Evolutionary conservation across 2,329 filamentous ascomycete species (phyloP), one percentile per base, ranked within the genome.

Genomic region (Phaeosphaeriaceae sp.): DNA sequence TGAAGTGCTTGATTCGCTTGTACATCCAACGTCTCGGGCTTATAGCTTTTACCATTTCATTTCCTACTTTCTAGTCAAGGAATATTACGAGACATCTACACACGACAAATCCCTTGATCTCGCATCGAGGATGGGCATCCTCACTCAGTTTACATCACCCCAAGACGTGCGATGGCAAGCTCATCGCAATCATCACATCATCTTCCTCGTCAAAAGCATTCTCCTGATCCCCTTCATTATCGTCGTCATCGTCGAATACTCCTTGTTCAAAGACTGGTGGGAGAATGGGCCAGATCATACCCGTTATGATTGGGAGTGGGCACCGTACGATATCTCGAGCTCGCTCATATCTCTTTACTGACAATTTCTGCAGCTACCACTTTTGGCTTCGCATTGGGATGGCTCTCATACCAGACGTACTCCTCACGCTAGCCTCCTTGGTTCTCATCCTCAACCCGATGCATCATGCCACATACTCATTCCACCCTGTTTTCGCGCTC

Each of bases 221-320:
- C 15, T 63, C 25, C 42, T 67, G 10, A 17, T 60, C 41, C 40
- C 54, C 24, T 63, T 61, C 25, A 56, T 57, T 6, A 48, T 65
- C 17, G 45, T 67, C 48, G 47, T 67, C 54, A 58, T 65, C 44
- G 49, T 54, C 22, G 61, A 66, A 45, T 48, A 45, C 51, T 1
- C 24, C 1, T 52, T 63, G 3, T 54, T 60, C 19, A 52, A 51
- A 15, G 20, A 3, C 19, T 62, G 57, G 57, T 48, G 44, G 41
- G 40, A 41, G 36, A 40, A 45, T 17, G 31, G 31, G 7, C 13
- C 22, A 27, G 19, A 27, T 27, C 25, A 27, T 21, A 22, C 33
- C 10, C n/a, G 7, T n/a, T 13, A 54, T 15, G 21, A 13, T 19
- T 46, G 47, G 25, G 17, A 56, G 13, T 49, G 46, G 20, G 51